Conservation (phyloP, 306 rosid genomes). For the Lagenaria siceraria region DNA sequence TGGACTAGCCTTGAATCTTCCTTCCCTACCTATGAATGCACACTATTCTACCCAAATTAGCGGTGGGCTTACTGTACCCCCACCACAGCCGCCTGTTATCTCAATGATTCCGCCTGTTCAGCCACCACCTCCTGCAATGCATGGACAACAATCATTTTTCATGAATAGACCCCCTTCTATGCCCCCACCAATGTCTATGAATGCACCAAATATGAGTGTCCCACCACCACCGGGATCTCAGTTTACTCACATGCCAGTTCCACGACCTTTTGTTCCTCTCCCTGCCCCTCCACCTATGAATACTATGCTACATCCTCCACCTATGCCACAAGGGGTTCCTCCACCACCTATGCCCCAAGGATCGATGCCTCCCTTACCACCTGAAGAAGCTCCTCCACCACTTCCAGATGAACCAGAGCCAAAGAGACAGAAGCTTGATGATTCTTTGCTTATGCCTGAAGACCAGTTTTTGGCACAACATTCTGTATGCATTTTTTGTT, state of each 20-base stretch:
- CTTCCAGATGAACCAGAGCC: conserved; percentile 96
- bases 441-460: conserved; percentile 72
- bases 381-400: conserved; percentile 95
- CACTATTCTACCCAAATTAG: conserved; percentile 54
- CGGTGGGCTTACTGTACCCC: conserved; percentile 47
- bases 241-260: conserved; percentile 43
- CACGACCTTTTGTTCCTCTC: conserved; percentile 42
- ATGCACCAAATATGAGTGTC: conserved; percentile 39
- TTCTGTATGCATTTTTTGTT: conserved; percentile 35
- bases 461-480: conserved; percentile 83
- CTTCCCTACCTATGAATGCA: conserved; percentile 42
- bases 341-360: conserved; percentile 83
- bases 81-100: conserved; percentile 43
- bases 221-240: conserved; percentile 95
- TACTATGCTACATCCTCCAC: conserved; percentile 76
- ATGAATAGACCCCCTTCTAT: conserved; percentile 44
- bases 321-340: conserved; percentile 19
- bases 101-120: conserved; percentile 53
- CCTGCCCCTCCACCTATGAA: conserved; percentile 42
- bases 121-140: conserved; percentile 52
- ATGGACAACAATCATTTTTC: conserved; percentile 57
- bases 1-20: conserved; percentile 86
- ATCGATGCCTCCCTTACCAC: conserved; percentile 77
- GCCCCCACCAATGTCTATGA: conserved; percentile 45
- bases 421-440: conserved; percentile 80